phyloP scores from a whole-genome alignment of 257 asterid genomes.

The Solanum sitiens region DNA sequence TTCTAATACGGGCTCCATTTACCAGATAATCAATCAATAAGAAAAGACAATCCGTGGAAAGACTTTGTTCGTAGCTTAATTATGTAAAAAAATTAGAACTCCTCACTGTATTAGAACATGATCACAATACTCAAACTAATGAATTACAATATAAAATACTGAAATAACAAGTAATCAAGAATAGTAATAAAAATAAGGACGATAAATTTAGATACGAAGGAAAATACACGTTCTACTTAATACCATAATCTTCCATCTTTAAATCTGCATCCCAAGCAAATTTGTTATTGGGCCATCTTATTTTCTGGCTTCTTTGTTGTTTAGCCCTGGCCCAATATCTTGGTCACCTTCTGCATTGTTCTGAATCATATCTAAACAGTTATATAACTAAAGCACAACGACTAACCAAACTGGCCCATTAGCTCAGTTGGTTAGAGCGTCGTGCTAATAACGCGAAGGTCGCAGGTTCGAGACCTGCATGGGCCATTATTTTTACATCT shows the following conservation, averaged over 20 bases:
- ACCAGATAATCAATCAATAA: background rate
- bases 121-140: background rate
- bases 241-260: too few species aligned
- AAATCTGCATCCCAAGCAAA: too few species aligned
- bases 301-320: background rate
- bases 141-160: background rate
- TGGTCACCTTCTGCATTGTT: background rate
- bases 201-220: background rate
- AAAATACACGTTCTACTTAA: too few species aligned
- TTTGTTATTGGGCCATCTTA: background rate
- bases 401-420: background rate
- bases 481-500: background rate
- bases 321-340: background rate
- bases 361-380: background rate
- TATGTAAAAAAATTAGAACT: background rate
- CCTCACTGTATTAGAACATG: background rate
- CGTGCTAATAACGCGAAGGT: constrained; percentile 32
- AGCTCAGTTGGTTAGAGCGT: constrained; percentile 29
- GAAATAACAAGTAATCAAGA: too few species aligned
- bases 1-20: background rate
- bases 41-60: background rate
- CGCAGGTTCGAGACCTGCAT: constrained; percentile 13
- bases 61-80: background rate
- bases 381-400: fast-evolving
- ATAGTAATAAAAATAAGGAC: too few species aligned